Evolutionary conservation across 164 flowering plant genomes (phyloP).

Genomic region (Santalum album): DNA sequence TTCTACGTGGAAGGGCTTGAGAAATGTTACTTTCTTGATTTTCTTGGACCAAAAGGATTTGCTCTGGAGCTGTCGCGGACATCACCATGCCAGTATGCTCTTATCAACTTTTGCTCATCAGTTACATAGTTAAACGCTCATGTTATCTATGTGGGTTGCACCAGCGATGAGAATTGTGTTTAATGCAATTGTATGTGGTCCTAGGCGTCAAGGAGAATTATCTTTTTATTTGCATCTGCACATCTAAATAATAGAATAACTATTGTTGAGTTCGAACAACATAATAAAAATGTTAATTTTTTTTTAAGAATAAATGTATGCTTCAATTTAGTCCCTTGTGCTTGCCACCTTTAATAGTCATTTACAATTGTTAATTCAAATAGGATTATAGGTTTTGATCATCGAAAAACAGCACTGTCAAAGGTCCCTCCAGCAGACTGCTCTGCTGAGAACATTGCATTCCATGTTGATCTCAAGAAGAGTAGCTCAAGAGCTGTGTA

Average conservation of each 20-base stretch:
- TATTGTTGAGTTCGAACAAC: no score
- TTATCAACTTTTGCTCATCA: background rate
- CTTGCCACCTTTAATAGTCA: no score
- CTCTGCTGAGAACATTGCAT: slow-evolving; percentile 27
- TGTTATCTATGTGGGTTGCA: no score
- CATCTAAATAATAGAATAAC: no score
- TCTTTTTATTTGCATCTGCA: no score
- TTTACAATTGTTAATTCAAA: slow-evolving; percentile 2
- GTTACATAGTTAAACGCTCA: no score
- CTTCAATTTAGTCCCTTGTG: background rate
- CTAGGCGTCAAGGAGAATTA: no score
- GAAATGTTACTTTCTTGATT: slow-evolving; percentile 78
- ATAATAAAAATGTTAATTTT: no score
- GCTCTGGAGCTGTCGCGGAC: slow-evolving; percentile 33
- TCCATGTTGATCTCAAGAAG: slow-evolving; percentile 52
- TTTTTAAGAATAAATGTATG: no score
- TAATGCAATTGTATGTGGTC: no score
- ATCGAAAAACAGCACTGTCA: slow-evolving; percentile 43
- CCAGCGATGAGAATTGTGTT: no score
- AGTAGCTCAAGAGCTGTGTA: slow-evolving; percentile 68
- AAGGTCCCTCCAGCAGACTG: slow-evolving; percentile 19
- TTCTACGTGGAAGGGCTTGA: slow-evolving; percentile 43
- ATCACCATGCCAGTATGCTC: slow-evolving; percentile 34
- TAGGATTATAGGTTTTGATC: slow-evolving; percentile 73
- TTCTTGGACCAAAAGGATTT: slow-evolving; percentile 65